phyloP scores from a whole-genome alignment of 495 filamentous ascomycete species.

The Xylaria acuta region DNA sequence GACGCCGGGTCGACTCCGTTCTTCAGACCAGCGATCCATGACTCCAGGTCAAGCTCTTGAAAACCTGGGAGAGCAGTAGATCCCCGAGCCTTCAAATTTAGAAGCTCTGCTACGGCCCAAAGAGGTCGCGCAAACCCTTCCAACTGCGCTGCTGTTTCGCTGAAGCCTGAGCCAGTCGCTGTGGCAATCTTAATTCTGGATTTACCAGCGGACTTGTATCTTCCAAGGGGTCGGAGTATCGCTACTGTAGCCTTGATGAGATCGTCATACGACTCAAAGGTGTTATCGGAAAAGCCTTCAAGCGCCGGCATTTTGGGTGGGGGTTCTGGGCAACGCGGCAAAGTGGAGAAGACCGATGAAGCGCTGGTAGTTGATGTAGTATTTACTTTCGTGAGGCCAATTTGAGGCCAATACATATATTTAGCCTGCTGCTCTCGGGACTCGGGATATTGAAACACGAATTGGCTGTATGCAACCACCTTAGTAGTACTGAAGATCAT shows the following conservation, averaged over 20 bases:
- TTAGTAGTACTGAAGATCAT: not conserved
- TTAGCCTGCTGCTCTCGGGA: not conserved
- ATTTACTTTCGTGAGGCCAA: not conserved
- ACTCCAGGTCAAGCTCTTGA: not conserved
- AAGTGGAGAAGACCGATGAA: not conserved
- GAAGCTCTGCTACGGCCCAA: not conserved
- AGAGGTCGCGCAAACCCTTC: constrained; percentile 2
- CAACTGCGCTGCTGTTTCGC: not conserved
- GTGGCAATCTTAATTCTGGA: not conserved
- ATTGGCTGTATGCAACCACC: not conserved
- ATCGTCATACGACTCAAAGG: not conserved
- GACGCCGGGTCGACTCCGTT: not conserved
- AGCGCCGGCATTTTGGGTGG: not conserved
- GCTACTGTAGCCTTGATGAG: not conserved
- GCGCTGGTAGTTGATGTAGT: not conserved
- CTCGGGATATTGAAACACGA: not conserved
- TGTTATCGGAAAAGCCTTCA: not conserved
- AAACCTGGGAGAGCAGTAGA: not conserved
- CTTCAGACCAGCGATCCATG: not conserved
- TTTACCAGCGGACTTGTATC: not conserved
- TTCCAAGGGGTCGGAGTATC: not conserved
- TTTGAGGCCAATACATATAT: not conserved
- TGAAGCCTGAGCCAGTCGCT: not conserved
- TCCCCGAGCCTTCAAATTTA: not conserved
- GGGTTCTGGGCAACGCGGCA: not conserved